Base-by-base conservation (phyloP, 2,329 filamentous ascomycete genomes). In the Cladosporium velox region DNA sequence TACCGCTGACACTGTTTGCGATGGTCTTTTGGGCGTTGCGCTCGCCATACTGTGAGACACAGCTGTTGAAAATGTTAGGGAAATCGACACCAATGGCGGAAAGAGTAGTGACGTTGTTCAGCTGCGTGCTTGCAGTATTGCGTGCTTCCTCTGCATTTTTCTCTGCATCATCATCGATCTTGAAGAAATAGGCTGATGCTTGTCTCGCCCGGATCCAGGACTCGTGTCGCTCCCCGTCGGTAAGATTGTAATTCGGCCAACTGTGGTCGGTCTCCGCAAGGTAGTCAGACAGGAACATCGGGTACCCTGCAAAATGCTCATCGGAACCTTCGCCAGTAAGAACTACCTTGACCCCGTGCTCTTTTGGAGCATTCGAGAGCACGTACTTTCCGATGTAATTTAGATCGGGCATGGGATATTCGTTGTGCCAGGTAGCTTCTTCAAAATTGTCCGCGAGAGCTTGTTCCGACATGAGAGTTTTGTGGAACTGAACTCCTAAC, bases 261-360 rank as follows among this genome's bases (percentile, higher is more conserved):
- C 52, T 55, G n/a, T 55, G 21, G n/a, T 66, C 64, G 10, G 34
- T 14, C 15, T 62, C 64, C 18, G 49, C 47, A 10, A 62, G 64
- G 28, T 59, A 66, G 24, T 66, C 64, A 32, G 64, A 49, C 12
- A 61, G 35, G 35, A 62, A 66, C 2, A 28, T 26, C 12, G 58
- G 12, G 35, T 66, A 62, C 5, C 64, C 64, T 24, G 35, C 58
- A 10, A 62, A 66, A 34, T 66, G 64, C 51, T 66, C 64, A 28
- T 66, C 64, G 30, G 64, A 38, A 8, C 64, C 64, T 49, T 66
- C 64, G n/a, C 64, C 64, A 11, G 64, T 49, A 11, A 66, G 34
- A 49, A 66, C 54, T 6, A 66, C 58, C 28, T 66, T 66, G 58
- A 62, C 28, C 2, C 64, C 58, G 30, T 66, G 64, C 11, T 54